Percentiles rank a stretch among this genome's conserved stretches.
Conservation (phyloP, 2,329 filamentous ascomycete species). For the Aspergillus jensenii region DNA sequence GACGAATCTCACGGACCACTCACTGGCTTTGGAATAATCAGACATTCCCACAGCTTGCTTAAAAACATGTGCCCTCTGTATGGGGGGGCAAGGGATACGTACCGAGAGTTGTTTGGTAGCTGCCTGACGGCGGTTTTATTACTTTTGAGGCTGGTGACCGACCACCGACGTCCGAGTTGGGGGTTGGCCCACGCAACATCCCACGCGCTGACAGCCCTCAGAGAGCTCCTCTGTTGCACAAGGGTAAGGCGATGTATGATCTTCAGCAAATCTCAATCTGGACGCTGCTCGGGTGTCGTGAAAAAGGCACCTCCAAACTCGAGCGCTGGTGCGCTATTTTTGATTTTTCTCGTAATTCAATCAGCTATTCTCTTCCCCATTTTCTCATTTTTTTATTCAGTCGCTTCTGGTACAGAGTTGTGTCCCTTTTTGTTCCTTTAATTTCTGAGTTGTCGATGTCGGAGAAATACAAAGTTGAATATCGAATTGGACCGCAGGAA, state of each 20-base stretch:
- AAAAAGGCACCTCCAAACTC: constrained; percentile 8
- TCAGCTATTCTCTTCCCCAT: constrained; percentile 8
- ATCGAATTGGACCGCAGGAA: constrained; percentile 25
- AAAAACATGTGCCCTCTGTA: constrained; percentile 13
- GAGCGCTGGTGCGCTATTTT: constrained; percentile 17
- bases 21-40: constrained; percentile 13
- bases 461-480: constrained; percentile 15
- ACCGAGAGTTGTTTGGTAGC: constrained; percentile 6
- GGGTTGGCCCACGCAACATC: constrained; percentile 20
- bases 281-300: constrained; percentile 10
- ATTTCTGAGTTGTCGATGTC: constrained; percentile 11
- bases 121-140: constrained; percentile 15
- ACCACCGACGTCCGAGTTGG: constrained; percentile 17
- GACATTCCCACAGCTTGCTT: constrained; percentile 16
- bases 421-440: neutral
- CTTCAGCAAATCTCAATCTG: constrained; percentile 15
- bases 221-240: constrained; percentile 17
- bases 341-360: constrained; percentile 12
- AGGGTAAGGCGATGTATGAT: constrained; percentile 18
- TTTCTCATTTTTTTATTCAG: neutral
- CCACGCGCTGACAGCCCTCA: constrained; percentile 18
- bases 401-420: neutral
- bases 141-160: constrained; percentile 21
- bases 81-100: constrained; percentile 1
- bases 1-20: constrained; percentile 17